Base-by-base conservation (phyloP, 2,329 filamentous ascomycete genomes). In the Waltergamsia citrina region DNA sequence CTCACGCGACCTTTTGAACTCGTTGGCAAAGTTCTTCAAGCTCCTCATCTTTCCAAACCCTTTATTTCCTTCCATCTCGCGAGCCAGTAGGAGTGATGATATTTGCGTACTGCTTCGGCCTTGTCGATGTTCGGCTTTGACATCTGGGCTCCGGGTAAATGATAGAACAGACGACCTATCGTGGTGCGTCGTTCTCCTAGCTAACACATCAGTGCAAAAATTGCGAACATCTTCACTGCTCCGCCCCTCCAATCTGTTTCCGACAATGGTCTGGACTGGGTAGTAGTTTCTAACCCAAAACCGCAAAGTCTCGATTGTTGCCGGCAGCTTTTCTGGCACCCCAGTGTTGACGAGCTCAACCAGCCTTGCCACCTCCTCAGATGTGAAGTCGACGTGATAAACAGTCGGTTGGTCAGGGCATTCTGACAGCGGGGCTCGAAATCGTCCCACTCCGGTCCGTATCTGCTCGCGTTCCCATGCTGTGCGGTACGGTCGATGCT, bases 361-460 rank as follows among this genome's bases (percentile, higher is more conserved):
- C 14, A 59, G 48, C 12, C 44, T 18, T 19, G 37, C 34, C 7
- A 63, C 42, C 38, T 71, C 67, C 1, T 55, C 48, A 0, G 39
- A 28, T 0, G 53, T 51, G 27, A 71, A 69, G 43, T 70, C 68
- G 6, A 67, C 62, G 39, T 71, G 68, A 14, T 66, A 55, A 0
- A 53, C 42, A 4, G 32, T 18, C 6, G 36, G 33, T 7, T 43
- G 31, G 7, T 35, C 27, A 8, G 25, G 17, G 14, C 34, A 27
- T 14, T 40, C 35, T 8, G 15, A 34, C 25, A 26, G 21, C 5
- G 31, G 18, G 6, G 25, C 36, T 22, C 46, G 14, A 1, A 33
- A 33, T 4, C 33, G 33, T 21, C 34, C 38, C 16, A 43, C 29
- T 4, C 55, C 52, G 12, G 37, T 42, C 8, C 41, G 40, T 26